Percentiles rank a stretch among this genome's conserved stretches.
Evolutionary conservation across 2,329 filamentous ascomycete genomes (phyloP).

Genomic region (Penicillium sp.): DNA sequence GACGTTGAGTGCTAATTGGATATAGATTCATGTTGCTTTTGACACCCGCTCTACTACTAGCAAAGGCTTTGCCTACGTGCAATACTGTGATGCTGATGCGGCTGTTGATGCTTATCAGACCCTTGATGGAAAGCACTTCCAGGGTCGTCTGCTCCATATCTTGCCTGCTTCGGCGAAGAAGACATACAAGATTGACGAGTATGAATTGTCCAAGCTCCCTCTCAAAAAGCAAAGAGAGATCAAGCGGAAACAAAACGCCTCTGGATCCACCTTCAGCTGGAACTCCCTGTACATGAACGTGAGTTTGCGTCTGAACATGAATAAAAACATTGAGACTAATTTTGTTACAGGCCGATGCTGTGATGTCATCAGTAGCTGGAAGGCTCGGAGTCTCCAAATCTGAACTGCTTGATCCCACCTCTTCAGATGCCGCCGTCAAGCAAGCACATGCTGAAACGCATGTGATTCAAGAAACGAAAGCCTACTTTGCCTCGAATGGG

Average conservation of each 20-base stretch:
- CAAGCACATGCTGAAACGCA: constrained; percentile 96
- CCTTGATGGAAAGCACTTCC: constrained; percentile 81
- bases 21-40: constrained; percentile 80
- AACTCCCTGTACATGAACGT: constrained; percentile 99
- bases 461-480: constrained; percentile 92
- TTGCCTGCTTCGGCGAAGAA: constrained; percentile 80
- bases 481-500: constrained; percentile 82
- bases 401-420: constrained; percentile 91
- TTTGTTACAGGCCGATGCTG: constrained; percentile 63
- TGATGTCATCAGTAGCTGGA: constrained; percentile 83
- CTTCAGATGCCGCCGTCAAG: constrained; percentile 88
- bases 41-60: constrained; percentile 66
- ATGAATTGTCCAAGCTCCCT: constrained; percentile 82
- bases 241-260: constrained; percentile 76
- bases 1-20: constrained; percentile 42
- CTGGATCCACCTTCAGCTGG: constrained; percentile 84
- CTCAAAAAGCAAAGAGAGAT: constrained; percentile 93
- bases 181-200: constrained; percentile 80
- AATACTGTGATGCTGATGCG: constrained; percentile 68
- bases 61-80: constrained; percentile 88
- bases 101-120: constrained; percentile 76
- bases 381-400: constrained; percentile 87
- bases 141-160: constrained; percentile 88
- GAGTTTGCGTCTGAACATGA: constrained; percentile 25
- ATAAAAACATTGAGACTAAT: constrained; percentile 18